Conservation (phyloP, 257 asterid genomes). For the Datura wrightii region DNA sequence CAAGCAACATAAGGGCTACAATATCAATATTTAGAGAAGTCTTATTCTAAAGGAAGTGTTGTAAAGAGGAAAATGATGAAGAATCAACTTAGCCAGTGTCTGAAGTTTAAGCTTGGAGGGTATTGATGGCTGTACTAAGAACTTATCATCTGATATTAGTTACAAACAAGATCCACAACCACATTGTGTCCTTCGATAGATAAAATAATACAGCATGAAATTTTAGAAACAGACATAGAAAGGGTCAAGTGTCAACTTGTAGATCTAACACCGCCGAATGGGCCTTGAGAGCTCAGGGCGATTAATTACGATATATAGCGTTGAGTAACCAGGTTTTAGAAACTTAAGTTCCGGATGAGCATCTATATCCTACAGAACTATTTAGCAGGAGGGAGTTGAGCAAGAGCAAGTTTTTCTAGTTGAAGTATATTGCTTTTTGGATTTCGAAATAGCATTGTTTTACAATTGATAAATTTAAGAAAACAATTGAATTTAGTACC, state of each 20-base stretch:
- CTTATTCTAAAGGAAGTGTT: not conserved
- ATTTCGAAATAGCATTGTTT: not conserved
- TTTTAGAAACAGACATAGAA: not conserved
- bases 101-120: conserved; percentile 17
- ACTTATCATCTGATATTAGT: conserved; percentile 5
- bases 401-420: not conserved
- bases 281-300: not conserved
- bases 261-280: not conserved
- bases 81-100: not conserved
- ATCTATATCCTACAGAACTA: not conserved
- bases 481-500: not conserved
- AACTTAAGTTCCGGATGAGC: not conserved
- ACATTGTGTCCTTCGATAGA: not conserved
- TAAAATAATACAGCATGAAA: not conserved
- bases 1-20: not conserved
- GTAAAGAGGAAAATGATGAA: not conserved
- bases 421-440: not conserved
- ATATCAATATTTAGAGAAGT: conserved; percentile 8
- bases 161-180: not conserved
- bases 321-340: not conserved
- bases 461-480: not conserved
- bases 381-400: not conserved
- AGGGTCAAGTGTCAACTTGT: not conserved
- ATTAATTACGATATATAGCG: not conserved
- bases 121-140: not conserved